These are phyloP conservation scores for Entophlyctis luteolus DNA, from an alignment of 192 early-diverging fungal genomes.

Conservation along the genomic window DNA sequence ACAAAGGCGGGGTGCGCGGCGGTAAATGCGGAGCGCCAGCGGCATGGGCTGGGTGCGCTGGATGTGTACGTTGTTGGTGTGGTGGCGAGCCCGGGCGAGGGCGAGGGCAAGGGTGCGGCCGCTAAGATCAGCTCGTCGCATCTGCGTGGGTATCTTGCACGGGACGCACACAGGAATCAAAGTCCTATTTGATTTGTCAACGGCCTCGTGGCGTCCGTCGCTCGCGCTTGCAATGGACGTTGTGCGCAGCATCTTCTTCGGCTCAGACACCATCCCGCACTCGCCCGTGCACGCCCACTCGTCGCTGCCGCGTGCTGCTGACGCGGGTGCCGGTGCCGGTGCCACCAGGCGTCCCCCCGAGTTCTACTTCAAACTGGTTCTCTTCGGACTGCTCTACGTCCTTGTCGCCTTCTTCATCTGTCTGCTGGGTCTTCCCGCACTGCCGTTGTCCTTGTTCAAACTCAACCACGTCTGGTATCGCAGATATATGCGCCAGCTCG, in stretches of 20 bases:
- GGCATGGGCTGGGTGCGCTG: constrained; percentile 51
- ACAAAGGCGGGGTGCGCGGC: constrained; percentile 57
- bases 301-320: neutral
- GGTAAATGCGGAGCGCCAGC: constrained; percentile 75
- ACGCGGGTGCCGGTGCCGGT: neutral
- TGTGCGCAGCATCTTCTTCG: constrained; percentile 7
- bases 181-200: too few relatives aligned
- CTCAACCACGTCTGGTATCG: constrained; percentile 26
- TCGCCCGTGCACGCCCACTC: too few relatives aligned
- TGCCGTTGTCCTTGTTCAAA: constrained; percentile 25
- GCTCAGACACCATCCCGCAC: neutral
- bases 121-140: too few relatives aligned
- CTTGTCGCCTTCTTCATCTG: constrained; percentile 19
- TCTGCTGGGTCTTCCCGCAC: constrained; percentile 21
- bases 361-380: constrained; percentile 19
- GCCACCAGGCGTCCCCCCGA: neutral
- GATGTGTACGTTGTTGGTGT: constrained; percentile 70
- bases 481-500: constrained; percentile 33
- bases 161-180: too few relatives aligned
- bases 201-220: too few relatives aligned
- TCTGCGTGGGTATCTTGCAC: too few relatives aligned
- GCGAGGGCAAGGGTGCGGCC: neutral
- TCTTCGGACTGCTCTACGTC: constrained; percentile 34
- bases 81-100: neutral
- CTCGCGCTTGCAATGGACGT: too few relatives aligned